Evolutionary conservation across 345 rosid species (phyloP).

Genomic region (Turnera subulata): DNA sequence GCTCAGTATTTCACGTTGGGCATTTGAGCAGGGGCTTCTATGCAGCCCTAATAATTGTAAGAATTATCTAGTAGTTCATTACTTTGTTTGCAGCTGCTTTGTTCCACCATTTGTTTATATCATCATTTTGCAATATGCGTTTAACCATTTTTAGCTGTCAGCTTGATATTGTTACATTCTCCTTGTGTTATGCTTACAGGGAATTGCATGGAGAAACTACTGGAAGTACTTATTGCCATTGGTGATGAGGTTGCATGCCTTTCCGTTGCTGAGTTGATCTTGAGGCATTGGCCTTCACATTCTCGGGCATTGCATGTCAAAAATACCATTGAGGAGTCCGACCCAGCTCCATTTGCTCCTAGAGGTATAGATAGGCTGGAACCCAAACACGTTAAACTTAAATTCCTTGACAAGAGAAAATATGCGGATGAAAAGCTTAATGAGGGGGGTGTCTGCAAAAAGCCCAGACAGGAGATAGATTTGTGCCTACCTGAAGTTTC

Average conservation of each 20-base stretch:
- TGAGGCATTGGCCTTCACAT: slow-evolving; percentile 99
- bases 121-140: background rate
- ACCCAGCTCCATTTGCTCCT: slow-evolving; percentile 76
- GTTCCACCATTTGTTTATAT: background rate
- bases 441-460: slow-evolving; percentile 47
- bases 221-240: slow-evolving; percentile 97
- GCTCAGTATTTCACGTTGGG: slow-evolving; percentile 92
- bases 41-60: slow-evolving; percentile 98
- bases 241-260: slow-evolving; percentile 99
- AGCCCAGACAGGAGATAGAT: slow-evolving; percentile 50
- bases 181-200: slow-evolving; percentile 41
- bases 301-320: slow-evolving; percentile 88
- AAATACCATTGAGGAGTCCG: slow-evolving; percentile 68
- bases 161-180: slow-evolving; percentile 2
- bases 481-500: slow-evolving; percentile 59
- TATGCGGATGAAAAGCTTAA: slow-evolving; percentile 46
- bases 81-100: background rate
- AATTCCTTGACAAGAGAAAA: slow-evolving; percentile 85
- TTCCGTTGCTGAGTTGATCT: slow-evolving; percentile 83
- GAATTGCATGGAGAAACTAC: slow-evolving; percentile 98
- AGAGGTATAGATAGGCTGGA: slow-evolving; percentile 92
- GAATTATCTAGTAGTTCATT: slow-evolving; percentile 20
- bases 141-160: background rate
- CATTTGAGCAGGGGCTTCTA: slow-evolving; percentile 96
- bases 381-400: slow-evolving; percentile 78